Evolutionary conservation across 2,329 filamentous ascomycete species (phyloP).

Genomic region (Ploettnerulaceae sp.): DNA sequence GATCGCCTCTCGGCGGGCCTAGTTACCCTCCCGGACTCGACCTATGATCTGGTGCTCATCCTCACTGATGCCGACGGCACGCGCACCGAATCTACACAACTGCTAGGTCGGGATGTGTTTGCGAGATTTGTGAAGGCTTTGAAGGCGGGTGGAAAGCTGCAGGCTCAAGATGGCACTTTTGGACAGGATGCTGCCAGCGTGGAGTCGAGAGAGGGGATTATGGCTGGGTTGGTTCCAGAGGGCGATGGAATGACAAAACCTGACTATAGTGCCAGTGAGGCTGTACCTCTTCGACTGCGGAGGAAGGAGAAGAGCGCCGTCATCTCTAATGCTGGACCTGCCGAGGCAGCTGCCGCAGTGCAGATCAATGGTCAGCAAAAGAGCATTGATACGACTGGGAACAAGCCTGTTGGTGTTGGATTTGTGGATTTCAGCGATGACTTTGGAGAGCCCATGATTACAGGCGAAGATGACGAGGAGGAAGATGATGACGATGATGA

Average conservation of each 20-base stretch:
- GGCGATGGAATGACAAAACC: conserved; percentile 70
- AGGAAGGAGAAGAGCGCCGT: conserved; percentile 49
- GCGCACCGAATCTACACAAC: conserved; percentile 53
- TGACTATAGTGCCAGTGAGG: conserved; percentile 40
- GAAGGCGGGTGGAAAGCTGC: conserved; percentile 62
- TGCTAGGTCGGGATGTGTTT: conserved; percentile 66
- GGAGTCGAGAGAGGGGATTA: conserved; percentile 71
- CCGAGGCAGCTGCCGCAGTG: conserved; percentile 32
- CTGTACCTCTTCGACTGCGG: conserved; percentile 49
- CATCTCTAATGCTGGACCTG: conserved; percentile 36
- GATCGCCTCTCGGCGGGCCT: conserved; percentile 83
- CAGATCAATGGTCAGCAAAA: conserved; percentile 28
- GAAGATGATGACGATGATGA: conserved; percentile 63
- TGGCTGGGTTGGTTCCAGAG: conserved; percentile 68
- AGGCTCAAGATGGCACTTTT: conserved; percentile 63
- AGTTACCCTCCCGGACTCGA: conserved; percentile 66
- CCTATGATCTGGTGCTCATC: conserved; percentile 81
- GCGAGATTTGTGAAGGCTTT: conserved; percentile 64
- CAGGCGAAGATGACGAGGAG: conserved; percentile 40
- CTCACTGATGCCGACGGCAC: conserved; percentile 72
- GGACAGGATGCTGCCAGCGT: conserved; percentile 38
- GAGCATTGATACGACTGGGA: conserved; percentile 24
- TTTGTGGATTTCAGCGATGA: conserved; percentile 66
- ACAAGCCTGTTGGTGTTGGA: conserved; percentile 53
- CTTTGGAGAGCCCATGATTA: conserved; percentile 46